Conservation (phyloP, 2,329 filamentous ascomycete genomes). For the Fusarium guadeloupense region DNA sequence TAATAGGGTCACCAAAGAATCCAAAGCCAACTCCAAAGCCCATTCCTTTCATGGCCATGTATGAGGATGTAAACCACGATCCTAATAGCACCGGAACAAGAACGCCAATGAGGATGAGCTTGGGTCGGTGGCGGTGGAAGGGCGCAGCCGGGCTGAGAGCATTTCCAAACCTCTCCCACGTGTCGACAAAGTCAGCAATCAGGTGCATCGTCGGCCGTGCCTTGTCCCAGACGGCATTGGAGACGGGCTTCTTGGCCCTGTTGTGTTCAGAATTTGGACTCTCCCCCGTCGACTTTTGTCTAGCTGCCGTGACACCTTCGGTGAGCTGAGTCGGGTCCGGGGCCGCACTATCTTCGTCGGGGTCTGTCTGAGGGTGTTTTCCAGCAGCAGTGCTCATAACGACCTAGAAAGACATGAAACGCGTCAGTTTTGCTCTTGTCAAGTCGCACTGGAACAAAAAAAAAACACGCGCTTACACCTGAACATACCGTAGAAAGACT, state of each 20-base stretch:
- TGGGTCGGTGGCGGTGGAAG: conserved; percentile 63
- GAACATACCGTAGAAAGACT: conserved; percentile 62
- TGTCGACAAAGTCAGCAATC: conserved; percentile 58
- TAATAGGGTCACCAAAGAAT: conserved; percentile 83
- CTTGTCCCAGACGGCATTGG: conserved; percentile 78
- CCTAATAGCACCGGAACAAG: conserved; percentile 61
- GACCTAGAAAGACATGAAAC: conserved; percentile 56
- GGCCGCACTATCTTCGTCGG: conserved; percentile 60
- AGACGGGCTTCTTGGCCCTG: conserved; percentile 82
- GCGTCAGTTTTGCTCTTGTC: background rate
- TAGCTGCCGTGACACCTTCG: conserved; percentile 51
- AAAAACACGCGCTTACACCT: conserved; percentile 40
- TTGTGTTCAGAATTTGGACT: conserved; percentile 61
- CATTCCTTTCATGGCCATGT: conserved; percentile 70
- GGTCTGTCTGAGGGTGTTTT: conserved; percentile 75
- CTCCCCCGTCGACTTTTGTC: conserved; percentile 56
- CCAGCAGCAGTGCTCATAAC: conserved; percentile 79
- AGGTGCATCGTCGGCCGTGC: conserved; percentile 76
- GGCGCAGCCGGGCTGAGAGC: conserved; percentile 71
- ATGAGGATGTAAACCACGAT: conserved; percentile 64
- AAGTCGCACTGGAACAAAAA: background rate
- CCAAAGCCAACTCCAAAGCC: conserved; percentile 75
- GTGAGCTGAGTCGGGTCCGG: conserved; percentile 60
- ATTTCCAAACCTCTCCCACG: conserved; percentile 61
- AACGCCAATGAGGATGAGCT: conserved; percentile 63